A percentile compares a stretch with the other conserved stretches of the same genome.
Conservation (phyloP, 2,329 filamentous ascomycete genomes). For the Alternaria burnsii region DNA sequence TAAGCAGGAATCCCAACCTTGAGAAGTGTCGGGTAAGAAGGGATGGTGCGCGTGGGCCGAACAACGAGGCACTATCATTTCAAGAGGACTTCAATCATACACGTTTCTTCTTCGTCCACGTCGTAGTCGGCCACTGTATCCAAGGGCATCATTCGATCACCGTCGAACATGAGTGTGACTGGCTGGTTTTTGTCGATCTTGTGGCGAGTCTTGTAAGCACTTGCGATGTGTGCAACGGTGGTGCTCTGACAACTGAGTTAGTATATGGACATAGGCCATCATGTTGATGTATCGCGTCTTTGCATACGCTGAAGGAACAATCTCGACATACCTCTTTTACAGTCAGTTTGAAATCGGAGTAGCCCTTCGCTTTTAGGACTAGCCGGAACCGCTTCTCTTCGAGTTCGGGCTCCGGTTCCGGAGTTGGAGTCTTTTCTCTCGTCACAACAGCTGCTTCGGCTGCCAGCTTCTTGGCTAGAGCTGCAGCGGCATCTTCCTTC, state of each 20-base stretch:
- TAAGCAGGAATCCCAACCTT: neutral
- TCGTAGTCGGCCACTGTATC: conserved; percentile 45
- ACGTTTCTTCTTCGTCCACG: conserved; percentile 52
- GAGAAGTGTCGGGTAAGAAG: neutral
- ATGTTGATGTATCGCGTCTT: neutral
- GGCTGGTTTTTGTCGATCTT: conserved; percentile 37
- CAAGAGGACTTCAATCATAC: conserved; percentile 48
- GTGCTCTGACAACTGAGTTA: conserved; percentile 36
- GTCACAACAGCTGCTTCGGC: conserved; percentile 38
- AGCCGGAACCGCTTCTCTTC: conserved; percentile 53
- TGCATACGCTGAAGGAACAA: neutral
- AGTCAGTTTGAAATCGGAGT: conserved; percentile 61
- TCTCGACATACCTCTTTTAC: conserved; percentile 55
- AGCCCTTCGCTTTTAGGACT: conserved; percentile 61
- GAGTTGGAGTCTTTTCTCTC: conserved; percentile 29
- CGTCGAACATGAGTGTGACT: conserved; percentile 50
- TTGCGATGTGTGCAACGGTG: conserved; percentile 40
- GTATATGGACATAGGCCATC: neutral
- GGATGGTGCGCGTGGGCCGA: neutral
- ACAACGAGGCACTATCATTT: conserved; percentile 31
- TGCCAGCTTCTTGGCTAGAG: conserved; percentile 48
- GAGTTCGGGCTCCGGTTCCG: conserved; percentile 22
- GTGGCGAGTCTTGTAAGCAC: conserved; percentile 37
- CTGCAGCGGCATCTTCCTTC: conserved; percentile 40
- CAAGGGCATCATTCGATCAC: conserved; percentile 46